Evolutionary conservation across 2,329 filamentous ascomycete genomes (phyloP).

Genomic region (Sphaerulina vaccinii): DNA sequence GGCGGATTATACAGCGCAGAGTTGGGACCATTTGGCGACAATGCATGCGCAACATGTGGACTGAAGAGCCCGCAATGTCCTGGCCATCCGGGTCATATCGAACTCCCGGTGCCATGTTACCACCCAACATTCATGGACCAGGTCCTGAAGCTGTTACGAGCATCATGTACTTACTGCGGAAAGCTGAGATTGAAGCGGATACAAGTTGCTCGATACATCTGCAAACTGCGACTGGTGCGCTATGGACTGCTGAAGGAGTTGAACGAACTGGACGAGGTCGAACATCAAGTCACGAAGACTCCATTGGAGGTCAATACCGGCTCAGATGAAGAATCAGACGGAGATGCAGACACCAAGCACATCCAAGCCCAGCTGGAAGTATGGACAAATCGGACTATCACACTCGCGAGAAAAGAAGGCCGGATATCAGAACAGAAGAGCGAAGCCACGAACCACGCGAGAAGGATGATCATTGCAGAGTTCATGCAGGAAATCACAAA

Average conservation of each 20-base stretch:
- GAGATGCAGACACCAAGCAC: constrained; percentile 58
- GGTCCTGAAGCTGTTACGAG: constrained; percentile 76
- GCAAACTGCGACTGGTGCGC: constrained; percentile 81
- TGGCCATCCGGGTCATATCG: constrained; percentile 92
- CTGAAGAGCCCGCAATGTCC: constrained; percentile 75
- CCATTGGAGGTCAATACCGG: constrained; percentile 10
- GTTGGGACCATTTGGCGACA: constrained; percentile 83
- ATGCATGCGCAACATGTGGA: constrained; percentile 86
- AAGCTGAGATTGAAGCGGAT: constrained; percentile 76
- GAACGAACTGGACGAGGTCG: constrained; percentile 49
- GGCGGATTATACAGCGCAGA: constrained; percentile 92
- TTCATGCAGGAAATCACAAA: constrained; percentile 74
- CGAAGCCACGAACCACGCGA: constrained; percentile 75
- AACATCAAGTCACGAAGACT: constrained; percentile 21
- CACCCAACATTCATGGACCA: constrained; percentile 98
- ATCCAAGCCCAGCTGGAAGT: constrained; percentile 58
- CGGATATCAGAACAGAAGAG: constrained; percentile 65
- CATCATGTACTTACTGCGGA: constrained; percentile 89
- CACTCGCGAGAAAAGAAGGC: constrained; percentile 52
- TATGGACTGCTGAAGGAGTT: constrained; percentile 76
- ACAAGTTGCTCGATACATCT: constrained; percentile 74
- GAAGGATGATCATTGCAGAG: constrained; percentile 73
- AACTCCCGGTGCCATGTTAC: constrained; percentile 88
- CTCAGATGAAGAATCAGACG: constrained; percentile 55
- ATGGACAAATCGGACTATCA: constrained; percentile 73